Conservation (phyloP, 768 basidiomycete species). For the Suillus subaureus region DNA sequence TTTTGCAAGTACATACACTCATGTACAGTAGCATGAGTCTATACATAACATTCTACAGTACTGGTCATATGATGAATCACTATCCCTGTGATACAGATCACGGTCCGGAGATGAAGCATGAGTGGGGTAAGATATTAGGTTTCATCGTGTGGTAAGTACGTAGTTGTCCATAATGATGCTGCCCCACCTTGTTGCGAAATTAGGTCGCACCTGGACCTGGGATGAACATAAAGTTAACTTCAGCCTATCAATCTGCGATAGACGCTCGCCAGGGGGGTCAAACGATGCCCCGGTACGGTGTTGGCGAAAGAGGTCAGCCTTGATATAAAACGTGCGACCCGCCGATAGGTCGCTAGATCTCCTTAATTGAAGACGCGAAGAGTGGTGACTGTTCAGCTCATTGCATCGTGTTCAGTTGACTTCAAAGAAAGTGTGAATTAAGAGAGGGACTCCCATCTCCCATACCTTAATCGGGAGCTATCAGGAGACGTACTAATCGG, state of each 20-base stretch:
- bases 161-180: neutral
- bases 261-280: neutral
- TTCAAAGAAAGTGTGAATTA: neutral
- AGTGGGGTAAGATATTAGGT: slow-evolving; percentile 2
- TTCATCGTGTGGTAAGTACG: neutral
- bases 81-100: neutral
- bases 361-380: neutral
- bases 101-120: neutral
- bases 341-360: neutral
- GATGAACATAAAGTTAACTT: slow-evolving; percentile 1
- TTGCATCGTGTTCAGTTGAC: neutral
- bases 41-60: neutral
- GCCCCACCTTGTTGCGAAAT: neutral
- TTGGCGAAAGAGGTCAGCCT: slow-evolving; percentile 1
- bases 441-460: neutral
- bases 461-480: neutral
- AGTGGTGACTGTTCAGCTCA: neutral
- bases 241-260: neutral
- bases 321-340: neutral
- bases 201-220: neutral
- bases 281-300: neutral
- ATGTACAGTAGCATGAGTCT: slow-evolving; percentile 2
- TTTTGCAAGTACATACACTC: neutral
- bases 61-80: neutral
- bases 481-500: neutral